Evolutionary conservation across 768 basidiomycete species (phyloP).

Genomic region (Cystobasidium onofrii): DNA sequence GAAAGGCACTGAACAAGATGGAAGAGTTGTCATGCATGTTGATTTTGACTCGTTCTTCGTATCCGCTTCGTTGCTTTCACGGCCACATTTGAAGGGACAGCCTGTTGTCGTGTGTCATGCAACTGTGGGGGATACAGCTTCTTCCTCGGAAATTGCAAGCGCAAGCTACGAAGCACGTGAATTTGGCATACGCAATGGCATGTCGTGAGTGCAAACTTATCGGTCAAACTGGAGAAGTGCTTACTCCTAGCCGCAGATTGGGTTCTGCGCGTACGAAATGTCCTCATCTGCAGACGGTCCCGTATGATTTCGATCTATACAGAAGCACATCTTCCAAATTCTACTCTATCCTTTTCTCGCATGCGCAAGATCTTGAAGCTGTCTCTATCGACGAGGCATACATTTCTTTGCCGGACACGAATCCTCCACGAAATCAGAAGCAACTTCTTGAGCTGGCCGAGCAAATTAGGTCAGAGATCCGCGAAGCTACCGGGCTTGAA

Average conservation of each 20-base stretch:
- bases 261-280: constrained; percentile 72
- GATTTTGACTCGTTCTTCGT: constrained; percentile 94
- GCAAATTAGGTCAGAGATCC: constrained; percentile 66
- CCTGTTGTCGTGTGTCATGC: constrained; percentile 95
- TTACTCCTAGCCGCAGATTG: constrained; percentile 50
- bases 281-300: constrained; percentile 63
- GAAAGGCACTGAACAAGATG: constrained; percentile 42
- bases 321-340: constrained; percentile 67
- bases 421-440: background rate
- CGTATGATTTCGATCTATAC: constrained; percentile 77
- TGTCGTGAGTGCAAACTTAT: constrained; percentile 58
- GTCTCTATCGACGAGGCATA: constrained; percentile 95
- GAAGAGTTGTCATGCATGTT: constrained; percentile 50
- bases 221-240: background rate
- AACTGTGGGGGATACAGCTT: constrained; percentile 56
- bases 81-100: constrained; percentile 74
- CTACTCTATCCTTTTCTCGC: constrained; percentile 81
- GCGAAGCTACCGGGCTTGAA: constrained; percentile 73
- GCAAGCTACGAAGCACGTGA: constrained; percentile 85
- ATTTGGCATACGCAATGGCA: constrained; percentile 84
- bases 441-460: constrained; percentile 60
- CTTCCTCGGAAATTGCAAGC: constrained; percentile 89
- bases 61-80: constrained; percentile 63
- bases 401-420: constrained; percentile 47
- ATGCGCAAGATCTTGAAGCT: constrained; percentile 84